Evolutionary conservation across 2,329 filamentous ascomycete genomes (phyloP), one percentile per base, ranked within the genome.

Genomic region (Xylariaceae sp.): DNA sequence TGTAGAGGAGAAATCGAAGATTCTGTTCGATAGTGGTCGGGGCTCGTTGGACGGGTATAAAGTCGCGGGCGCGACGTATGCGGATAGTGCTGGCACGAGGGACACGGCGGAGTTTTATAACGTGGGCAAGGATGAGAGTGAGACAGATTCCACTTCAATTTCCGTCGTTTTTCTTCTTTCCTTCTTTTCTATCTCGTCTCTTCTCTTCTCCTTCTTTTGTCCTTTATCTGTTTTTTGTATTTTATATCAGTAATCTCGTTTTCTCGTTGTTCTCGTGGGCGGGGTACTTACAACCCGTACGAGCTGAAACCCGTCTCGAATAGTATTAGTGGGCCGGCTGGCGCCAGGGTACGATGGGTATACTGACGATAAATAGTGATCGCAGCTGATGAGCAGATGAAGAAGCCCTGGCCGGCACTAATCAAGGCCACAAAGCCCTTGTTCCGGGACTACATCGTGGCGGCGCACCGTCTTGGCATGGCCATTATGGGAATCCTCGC

Each of bases 21-120:
- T 70, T 57, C 56, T 58, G 52, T 61, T 68, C 39, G 49, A 54
- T n/a, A 44, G 10, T 10, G 11, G 18, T 2, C 60, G 37, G 6
- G 64, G 65, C 18, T 60, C 66, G 47, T 64, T 74, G 2, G 70
- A 72, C 55, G 70, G 72, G 3, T 74, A 73, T 62, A 74, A 73
- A 61, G 51, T 55, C 10, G 68, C 67, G 1, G 72, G 71, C 15
- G 65, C 64, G 17, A 69, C 70, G 23, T 50, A 66, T 18, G 65
- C 71, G 30, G 71, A 73, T 61, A 65, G 64, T 47, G 18, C 54
- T 10, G 68, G 68, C 9, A 66, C 65, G 1, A 65, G 56, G 6
- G 72, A 74, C 55, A 71, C 68, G 9, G 71, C 70, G 53, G 70
- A 73, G 65, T 73, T 73, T 64, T 72, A 72, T 64, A 72, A 71